Conservation (phyloP, 345 rosid genomes). For the Acer saccharum region DNA sequence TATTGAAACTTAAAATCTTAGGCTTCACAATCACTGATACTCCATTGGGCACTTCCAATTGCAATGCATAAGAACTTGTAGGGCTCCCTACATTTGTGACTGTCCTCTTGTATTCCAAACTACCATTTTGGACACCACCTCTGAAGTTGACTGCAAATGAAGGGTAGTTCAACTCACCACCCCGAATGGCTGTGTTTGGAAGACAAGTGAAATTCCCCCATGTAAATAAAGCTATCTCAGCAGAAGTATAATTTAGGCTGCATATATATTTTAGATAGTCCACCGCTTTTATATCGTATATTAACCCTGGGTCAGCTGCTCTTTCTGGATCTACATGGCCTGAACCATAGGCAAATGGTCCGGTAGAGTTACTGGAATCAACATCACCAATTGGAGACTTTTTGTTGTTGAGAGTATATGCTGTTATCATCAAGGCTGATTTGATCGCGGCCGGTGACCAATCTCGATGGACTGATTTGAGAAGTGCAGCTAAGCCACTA, state of each 20-base stretch:
- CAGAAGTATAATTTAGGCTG: conserved; percentile 44
- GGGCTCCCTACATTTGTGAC: conserved; percentile 51
- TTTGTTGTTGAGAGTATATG: too few species aligned
- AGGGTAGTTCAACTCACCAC: too few species aligned
- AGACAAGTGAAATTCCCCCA: conserved; percentile 7
- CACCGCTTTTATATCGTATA: conserved; percentile 39
- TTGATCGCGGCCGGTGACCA: too few species aligned
- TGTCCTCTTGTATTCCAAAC: conserved; percentile 33
- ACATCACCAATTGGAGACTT: background rate
- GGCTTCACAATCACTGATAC: conserved; percentile 42
- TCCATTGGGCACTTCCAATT: conserved; percentile 43
- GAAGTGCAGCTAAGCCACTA: too few species aligned
- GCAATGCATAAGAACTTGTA: conserved; percentile 27
- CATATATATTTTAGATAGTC: conserved; percentile 52
- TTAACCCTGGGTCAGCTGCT: conserved; percentile 57
- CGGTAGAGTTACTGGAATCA: conserved; percentile 25
- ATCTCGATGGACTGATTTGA: too few species aligned
- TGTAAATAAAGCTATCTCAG: conserved; percentile 34
- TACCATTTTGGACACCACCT: too few species aligned
- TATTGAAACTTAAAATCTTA: conserved; percentile 32
- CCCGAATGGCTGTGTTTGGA: too few species aligned
- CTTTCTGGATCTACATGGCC: conserved; percentile 59
- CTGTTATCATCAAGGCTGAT: too few species aligned
- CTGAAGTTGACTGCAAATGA: too few species aligned
- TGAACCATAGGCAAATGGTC: conserved; percentile 49